Percentiles rank a stretch among this genome's conserved stretches.
These are phyloP conservation scores for Phylloporus scabripes DNA, from an alignment of 768 basidiomycete species.

Conservation along the genomic window DNA sequence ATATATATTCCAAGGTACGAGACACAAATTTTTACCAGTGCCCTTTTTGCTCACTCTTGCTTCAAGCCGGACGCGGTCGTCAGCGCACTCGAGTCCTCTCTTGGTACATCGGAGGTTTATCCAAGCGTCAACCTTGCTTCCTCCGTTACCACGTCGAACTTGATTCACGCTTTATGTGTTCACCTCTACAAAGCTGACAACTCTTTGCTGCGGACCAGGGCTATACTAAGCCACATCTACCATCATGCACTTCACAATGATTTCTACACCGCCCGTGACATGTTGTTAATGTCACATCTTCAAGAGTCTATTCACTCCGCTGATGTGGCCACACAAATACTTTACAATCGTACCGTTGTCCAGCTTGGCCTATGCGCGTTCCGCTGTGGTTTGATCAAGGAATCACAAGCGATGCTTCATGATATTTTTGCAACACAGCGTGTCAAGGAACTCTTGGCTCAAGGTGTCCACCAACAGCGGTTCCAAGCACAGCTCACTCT, in stretches of 20 bases:
- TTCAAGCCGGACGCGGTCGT: constrained; percentile 87
- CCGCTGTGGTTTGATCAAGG: constrained; percentile 89
- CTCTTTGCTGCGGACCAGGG: constrained; percentile 88
- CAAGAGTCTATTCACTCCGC: constrained; percentile 96
- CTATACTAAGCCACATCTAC: constrained; percentile 97
- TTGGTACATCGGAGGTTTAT: constrained; percentile 51
- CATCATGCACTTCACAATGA: constrained; percentile 96
- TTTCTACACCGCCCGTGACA: constrained; percentile 94
- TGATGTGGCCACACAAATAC: constrained; percentile 94
- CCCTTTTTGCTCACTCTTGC: constrained; percentile 6
- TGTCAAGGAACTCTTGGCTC: constrained; percentile 95
- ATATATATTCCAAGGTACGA: constrained; percentile 93
- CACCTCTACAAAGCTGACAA: constrained; percentile 91
- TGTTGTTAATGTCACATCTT: constrained; percentile 97
- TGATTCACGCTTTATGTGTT: constrained; percentile 86
- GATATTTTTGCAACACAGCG: constrained; percentile 97
- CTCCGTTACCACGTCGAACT: constrained; percentile 58
- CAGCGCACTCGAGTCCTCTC: constrained; percentile 76
- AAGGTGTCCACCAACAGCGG: constrained; percentile 91
- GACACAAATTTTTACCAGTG: neutral
- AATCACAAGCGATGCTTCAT: constrained; percentile 86
- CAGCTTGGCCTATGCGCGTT: constrained; percentile 97
- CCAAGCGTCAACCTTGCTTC: constrained; percentile 56
- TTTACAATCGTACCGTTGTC: constrained; percentile 96
- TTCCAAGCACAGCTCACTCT: constrained; percentile 76